These are phyloP conservation scores for Eimeria tenella DNA, from an alignment of 169 alveolate species.

Conservation along the genomic window DNA sequence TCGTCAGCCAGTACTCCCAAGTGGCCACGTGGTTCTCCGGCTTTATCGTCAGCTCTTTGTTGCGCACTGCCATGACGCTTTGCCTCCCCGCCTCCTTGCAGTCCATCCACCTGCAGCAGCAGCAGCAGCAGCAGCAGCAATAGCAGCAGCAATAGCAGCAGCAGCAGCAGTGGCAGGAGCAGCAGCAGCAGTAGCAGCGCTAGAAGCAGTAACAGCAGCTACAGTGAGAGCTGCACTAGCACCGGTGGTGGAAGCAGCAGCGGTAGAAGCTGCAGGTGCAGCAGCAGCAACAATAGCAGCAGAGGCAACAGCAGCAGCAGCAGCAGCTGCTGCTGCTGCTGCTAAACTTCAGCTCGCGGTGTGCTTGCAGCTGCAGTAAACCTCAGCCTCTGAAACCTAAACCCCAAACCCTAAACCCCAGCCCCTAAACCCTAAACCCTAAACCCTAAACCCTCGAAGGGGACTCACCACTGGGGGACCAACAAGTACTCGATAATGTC, in stretches of 20 bases:
- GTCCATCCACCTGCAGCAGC: constrained; percentile 85
- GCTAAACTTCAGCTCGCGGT: neutral
- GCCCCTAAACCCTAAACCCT: too few species aligned
- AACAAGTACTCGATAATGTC: constrained; percentile 99
- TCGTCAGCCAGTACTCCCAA: constrained; percentile 98
- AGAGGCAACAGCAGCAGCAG: neutral
- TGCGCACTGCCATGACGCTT: constrained; percentile 93
- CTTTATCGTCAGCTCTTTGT: constrained; percentile 93
- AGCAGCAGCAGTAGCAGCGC: neutral
- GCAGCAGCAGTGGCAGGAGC: neutral
- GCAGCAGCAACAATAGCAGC: neutral
- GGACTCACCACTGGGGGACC: constrained; percentile 98
- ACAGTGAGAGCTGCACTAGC: neutral
- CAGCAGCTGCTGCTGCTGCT: neutral
- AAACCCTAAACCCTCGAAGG: too few species aligned
- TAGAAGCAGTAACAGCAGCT: neutral
- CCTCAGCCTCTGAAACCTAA: too few species aligned
- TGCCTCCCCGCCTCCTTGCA: constrained; percentile 96
- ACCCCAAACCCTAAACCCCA: too few species aligned
- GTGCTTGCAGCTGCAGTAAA: neutral
- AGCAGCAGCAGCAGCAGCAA: neutral
- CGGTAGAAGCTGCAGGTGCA: neutral
- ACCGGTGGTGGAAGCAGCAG: constrained; percentile 4
- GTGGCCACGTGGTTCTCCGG: constrained; percentile 96
- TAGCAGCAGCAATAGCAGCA: constrained; percentile 4